Conservation (phyloP, 2,329 filamentous ascomycete species). For the Geosmithia morbida region DNA sequence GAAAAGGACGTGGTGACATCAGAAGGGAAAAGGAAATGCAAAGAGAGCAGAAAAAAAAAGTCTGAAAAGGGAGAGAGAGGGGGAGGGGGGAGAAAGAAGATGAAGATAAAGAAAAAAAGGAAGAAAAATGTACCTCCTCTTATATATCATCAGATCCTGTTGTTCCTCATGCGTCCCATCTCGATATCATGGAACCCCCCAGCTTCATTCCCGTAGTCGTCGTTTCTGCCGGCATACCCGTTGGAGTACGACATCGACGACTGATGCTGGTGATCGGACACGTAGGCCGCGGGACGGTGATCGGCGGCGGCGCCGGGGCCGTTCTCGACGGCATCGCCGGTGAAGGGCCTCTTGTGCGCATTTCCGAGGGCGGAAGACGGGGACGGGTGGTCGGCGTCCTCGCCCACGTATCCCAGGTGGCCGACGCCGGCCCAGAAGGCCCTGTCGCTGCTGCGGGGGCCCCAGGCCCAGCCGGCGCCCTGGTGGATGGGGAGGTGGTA, state of each 20-base stretch:
- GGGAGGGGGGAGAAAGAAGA: not conserved
- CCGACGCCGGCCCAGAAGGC: slow-evolving; percentile 70
- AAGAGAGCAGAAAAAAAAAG: no score
- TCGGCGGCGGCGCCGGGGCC: not conserved
- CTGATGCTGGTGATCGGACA: not conserved
- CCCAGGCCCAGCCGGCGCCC: slow-evolving; percentile 88
- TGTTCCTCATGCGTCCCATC: slow-evolving; percentile 3
- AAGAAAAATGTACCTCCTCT: not conserved
- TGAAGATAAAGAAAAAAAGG: not conserved
- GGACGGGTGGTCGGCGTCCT: slow-evolving; percentile 12
- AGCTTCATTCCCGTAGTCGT: not conserved
- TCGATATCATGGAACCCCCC: slow-evolving; percentile 2
- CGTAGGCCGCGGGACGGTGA: not conserved
- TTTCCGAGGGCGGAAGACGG: not conserved
- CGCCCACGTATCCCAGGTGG: slow-evolving; percentile 38
- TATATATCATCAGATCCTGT: slow-evolving; percentile 1
- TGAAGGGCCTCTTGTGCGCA: not conserved
- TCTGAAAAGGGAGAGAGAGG: no score
- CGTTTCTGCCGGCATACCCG: not conserved
- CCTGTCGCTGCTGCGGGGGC: slow-evolving; percentile 54
- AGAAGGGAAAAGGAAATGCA: no score
- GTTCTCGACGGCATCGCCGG: not conserved
- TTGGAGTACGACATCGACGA: no score
- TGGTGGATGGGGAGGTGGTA: slow-evolving; percentile 64
- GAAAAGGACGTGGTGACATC: no score